Base-by-base conservation (phyloP, 371 early-diverging fungal species). In the Blastocladiella emersonii region DNA sequence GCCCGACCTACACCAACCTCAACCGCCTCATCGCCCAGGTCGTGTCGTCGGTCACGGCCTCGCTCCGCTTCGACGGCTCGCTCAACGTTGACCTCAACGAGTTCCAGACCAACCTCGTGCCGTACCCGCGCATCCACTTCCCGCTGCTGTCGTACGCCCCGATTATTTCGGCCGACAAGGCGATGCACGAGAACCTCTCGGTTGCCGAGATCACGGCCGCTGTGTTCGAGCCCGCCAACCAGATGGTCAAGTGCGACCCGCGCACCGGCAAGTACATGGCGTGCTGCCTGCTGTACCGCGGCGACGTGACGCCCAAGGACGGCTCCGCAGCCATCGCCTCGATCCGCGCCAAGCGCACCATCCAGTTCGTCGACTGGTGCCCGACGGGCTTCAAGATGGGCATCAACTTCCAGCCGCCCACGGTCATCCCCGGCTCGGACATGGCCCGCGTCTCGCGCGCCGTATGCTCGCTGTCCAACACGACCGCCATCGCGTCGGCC, bases 1-100 rank as follows among this genome's bases (percentile, higher is more conserved):
- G 95, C 60, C 99, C 99, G 66, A 89, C 91, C 60, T 98, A 97
- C 84, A 83, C 86, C 75, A 95, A 98, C 80, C 82, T 99, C 67
- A 99, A 99, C 84, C 85, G 98, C 70, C 80, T 98, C 68, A 97
- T 99, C 74, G 98, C 99, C 63, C 99, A 98, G 79, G 98, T 98
- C 56, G 98, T 98, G 56, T 98, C 98, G 53, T 98, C 98, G 66
- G 96, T 99, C 83, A 99, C 99, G 62, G 95, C 98, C 37, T 95
- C 99, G 49, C 85, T 99, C 63, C 91, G 99, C 74, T 99, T 99
- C 80, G 90, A 91, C 66, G 98, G 98, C 61, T 87, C 89, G 39
- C 81, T 97, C 68, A 97, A 97, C 76, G 95, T 95, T 36, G 98
- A 97, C 75, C 75, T 97, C 74, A 91, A 85, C 65, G 95, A 97